Base-by-base conservation (phyloP, 1,284 basidiomycete species). In the Laetiporus sulphureus region DNA sequence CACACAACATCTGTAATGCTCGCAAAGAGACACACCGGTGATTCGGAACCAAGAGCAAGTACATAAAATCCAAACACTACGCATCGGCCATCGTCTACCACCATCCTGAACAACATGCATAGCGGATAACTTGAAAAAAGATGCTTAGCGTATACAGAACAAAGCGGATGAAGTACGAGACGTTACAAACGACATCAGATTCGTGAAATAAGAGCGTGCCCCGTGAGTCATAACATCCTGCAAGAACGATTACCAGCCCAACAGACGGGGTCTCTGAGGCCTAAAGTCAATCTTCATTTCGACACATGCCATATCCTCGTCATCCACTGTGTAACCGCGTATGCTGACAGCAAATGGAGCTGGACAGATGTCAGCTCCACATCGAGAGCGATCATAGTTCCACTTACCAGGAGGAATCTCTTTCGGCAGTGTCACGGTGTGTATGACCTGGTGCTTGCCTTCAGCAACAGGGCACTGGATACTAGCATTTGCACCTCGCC, bases 291-390 rank as follows among this genome's bases (percentile, higher is more conserved):
- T 80, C 44, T 68, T 68, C 42, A 98, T 68, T 52, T 92, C 68
- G 49, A 94, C 65, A 65, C 94, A 97, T 32, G 90, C 55, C 69
- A 96, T 63, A 46, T 84, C 77, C 0, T 85, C 79, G 1, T 93
- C 91, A 0, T 85, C 75, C n/a, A 55, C 72, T 1, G 87, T 92
- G 58, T 76, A 90, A 1, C 79, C 94, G 5, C 67, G 61, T 18
- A 94, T 77, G 32, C 73, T 61, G 41, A 99, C 79, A 6, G 56
- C 64, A 68, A 97, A 97, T 62, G 91, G 95, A 65, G 91, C 95
- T 93, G 45, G 41, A 27, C 18, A 11, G 37, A 43, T 12, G 24
- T 33, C 4, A 18, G 32, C n/a, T n/a, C n/a, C n/a, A n/a, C n/a
- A n/a, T n/a, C 56, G 45, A 38, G 35, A 42, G 23, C 15, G 20